These are phyloP conservation scores for Plantago coronopus DNA, from an alignment of 305 asterid species.

Conservation along the genomic window DNA sequence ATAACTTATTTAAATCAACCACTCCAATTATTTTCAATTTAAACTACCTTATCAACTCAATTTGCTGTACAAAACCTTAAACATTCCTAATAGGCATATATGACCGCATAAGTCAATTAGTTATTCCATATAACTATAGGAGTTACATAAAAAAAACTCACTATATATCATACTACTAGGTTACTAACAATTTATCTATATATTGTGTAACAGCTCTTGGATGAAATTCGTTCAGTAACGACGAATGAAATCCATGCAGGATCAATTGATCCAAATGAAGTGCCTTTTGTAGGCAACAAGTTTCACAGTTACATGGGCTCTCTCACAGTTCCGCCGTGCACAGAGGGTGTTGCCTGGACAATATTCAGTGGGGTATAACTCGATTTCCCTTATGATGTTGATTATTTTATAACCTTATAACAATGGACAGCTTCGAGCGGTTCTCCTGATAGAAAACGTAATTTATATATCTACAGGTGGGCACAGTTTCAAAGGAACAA, in stretches of 20 bases:
- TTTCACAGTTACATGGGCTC: conserved; percentile 69
- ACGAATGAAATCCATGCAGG: conserved; percentile 34
- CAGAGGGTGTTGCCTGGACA: conserved; percentile 65
- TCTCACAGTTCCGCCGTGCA: conserved; percentile 73
- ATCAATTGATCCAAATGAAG: conserved; percentile 34
- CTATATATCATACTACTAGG: no score
- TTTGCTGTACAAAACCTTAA: no score
- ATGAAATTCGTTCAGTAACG: background rate
- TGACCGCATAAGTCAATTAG: no score
- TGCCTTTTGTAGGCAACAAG: conserved; percentile 46
- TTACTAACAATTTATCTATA: conserved; percentile 10
- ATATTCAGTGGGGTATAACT: conserved; percentile 41
- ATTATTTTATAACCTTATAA: no score
- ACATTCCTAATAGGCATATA: no score
- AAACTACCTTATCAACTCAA: no score
- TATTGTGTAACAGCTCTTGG: conserved; percentile 19
- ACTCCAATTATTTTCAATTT: no score
- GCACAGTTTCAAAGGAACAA: conserved; percentile 59
- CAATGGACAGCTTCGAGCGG: background rate
- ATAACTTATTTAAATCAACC: no score
- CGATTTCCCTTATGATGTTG: background rate
- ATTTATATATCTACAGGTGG: conserved; percentile 36
- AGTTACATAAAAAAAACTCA: no score
- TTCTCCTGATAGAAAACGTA: background rate
- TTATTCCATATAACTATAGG: no score